Evolutionary conservation across 441 rosid genomes (phyloP).

Genomic region (Bruguiera hainesii): DNA sequence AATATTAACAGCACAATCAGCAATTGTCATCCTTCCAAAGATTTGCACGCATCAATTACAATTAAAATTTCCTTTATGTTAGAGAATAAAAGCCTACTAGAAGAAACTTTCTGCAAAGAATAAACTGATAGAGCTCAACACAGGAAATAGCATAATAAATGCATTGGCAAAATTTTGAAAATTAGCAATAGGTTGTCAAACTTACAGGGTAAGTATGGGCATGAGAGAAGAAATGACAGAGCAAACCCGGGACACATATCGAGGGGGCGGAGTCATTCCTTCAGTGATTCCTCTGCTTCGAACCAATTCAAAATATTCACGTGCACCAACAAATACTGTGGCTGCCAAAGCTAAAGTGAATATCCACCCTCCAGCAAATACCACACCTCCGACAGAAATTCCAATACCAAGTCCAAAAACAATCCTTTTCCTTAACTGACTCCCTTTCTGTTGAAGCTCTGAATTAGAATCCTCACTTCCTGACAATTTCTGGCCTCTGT

Average conservation of each 20-base stretch:
- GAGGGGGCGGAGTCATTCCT: constrained; percentile 99
- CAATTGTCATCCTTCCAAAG: constrained; percentile 4
- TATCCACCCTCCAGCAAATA: constrained; percentile 85
- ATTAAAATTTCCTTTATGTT: neutral
- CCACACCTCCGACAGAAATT: constrained; percentile 64
- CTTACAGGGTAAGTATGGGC: constrained; percentile 88
- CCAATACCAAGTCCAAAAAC: constrained; percentile 81
- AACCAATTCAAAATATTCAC: constrained; percentile 86
- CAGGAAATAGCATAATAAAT: neutral
- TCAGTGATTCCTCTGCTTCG: constrained; percentile 76
- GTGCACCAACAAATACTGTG: constrained; percentile 76
- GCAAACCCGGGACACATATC: constrained; percentile 83
- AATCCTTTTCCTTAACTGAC: constrained; percentile 67
- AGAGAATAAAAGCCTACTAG: neutral
- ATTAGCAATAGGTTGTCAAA: constrained; percentile 10
- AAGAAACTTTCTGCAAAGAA: neutral
- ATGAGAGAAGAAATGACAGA: constrained; percentile 78
- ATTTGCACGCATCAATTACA: neutral
- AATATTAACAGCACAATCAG: constrained; percentile 20
- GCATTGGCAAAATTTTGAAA: neutral
- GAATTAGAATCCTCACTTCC: constrained; percentile 34
- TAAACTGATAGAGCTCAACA: neutral
- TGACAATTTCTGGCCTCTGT: constrained; percentile 33
- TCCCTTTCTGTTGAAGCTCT: constrained; percentile 43
- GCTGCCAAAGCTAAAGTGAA: constrained; percentile 60